Conservation (phyloP, 495 filamentous ascomycete genomes). For the Penicillium parvum region DNA sequence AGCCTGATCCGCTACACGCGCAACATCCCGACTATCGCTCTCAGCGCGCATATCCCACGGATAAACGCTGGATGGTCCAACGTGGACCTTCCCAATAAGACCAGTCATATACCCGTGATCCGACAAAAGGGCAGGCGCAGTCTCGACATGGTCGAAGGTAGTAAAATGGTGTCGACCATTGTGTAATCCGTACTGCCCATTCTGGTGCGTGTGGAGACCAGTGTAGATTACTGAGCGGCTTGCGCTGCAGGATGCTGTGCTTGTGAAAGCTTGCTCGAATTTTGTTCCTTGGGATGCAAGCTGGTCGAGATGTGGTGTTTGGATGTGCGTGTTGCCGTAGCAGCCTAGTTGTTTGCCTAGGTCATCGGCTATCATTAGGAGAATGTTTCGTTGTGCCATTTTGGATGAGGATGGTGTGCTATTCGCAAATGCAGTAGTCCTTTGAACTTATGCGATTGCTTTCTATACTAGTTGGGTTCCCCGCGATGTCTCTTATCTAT, state of each 20-base stretch:
- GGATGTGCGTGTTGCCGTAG: constrained; percentile 30
- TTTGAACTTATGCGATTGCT: too few species aligned
- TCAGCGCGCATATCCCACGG: constrained; percentile 37
- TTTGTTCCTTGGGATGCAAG: constrained; percentile 29
- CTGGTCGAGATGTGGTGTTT: constrained; percentile 36
- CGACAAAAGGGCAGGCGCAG: constrained; percentile 33
- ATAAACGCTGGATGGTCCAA: constrained; percentile 37
- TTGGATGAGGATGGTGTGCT: background rate
- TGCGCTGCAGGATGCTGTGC: constrained; percentile 44
- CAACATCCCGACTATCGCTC: constrained; percentile 31
- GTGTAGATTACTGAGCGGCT: constrained; percentile 44
- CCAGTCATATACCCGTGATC: constrained; percentile 36
- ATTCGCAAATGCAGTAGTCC: background rate
- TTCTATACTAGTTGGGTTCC: background rate
- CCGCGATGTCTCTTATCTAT: constrained; percentile 2
- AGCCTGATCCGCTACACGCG: constrained; percentile 30
- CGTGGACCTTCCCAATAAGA: constrained; percentile 45
- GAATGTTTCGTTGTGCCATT: constrained; percentile 24
- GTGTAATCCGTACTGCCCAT: constrained; percentile 42
- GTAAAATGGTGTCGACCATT: constrained; percentile 34
- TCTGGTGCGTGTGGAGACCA: constrained; percentile 44
- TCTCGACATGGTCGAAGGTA: constrained; percentile 40
- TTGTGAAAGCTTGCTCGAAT: constrained; percentile 40
- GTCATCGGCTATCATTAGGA: constrained; percentile 42
- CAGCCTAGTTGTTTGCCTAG: constrained; percentile 35